Evolutionary conservation across 2,329 filamentous ascomycete species (phyloP).

Genomic region (Mycocentrospora acerina): DNA sequence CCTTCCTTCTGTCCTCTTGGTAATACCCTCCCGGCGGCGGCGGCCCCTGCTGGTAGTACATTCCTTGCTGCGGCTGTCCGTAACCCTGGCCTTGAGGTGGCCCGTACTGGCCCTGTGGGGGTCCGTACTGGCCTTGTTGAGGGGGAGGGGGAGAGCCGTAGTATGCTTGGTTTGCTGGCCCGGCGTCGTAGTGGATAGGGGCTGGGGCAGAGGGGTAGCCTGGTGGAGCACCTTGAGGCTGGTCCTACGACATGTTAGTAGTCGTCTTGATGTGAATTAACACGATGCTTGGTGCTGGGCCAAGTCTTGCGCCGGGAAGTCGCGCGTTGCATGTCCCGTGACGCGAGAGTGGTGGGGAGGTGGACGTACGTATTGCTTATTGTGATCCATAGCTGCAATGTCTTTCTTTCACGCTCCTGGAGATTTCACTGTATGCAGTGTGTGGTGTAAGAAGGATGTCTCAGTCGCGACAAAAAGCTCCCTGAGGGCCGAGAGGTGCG

Average conservation of each 20-base stretch:
- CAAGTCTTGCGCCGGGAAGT: not conserved
- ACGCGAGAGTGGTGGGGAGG: not conserved
- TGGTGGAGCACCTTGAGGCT: slow-evolving; percentile 32
- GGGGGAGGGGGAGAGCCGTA: slow-evolving; percentile 24
- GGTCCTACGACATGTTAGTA: slow-evolving; percentile 19
- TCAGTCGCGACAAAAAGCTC: no score
- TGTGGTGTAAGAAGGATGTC: no score
- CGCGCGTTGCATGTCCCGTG: no score
- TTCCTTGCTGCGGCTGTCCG: slow-evolving; percentile 36
- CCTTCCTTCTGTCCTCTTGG: slow-evolving; percentile 32
- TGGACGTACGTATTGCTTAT: slow-evolving; percentile 33
- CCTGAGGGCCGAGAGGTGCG: no score
- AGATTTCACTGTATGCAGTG: no score
- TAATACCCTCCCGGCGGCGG: slow-evolving; percentile 44
- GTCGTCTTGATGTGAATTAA: slow-evolving; percentile 1
- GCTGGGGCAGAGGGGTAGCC: slow-evolving; percentile 36
- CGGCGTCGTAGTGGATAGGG: slow-evolving; percentile 34
- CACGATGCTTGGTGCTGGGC: not conserved
- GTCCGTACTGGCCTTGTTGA: slow-evolving; percentile 25
- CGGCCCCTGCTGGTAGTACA: slow-evolving; percentile 39
- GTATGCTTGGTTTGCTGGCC: slow-evolving; percentile 17
- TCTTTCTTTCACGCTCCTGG: not conserved
- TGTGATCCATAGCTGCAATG: slow-evolving; percentile 8
- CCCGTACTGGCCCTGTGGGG: slow-evolving; percentile 26
- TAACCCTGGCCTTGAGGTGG: slow-evolving; percentile 33